These are phyloP conservation scores for Toxicodendron radicans DNA, from an alignment of 345 rosid species.

Conservation along the genomic window DNA sequence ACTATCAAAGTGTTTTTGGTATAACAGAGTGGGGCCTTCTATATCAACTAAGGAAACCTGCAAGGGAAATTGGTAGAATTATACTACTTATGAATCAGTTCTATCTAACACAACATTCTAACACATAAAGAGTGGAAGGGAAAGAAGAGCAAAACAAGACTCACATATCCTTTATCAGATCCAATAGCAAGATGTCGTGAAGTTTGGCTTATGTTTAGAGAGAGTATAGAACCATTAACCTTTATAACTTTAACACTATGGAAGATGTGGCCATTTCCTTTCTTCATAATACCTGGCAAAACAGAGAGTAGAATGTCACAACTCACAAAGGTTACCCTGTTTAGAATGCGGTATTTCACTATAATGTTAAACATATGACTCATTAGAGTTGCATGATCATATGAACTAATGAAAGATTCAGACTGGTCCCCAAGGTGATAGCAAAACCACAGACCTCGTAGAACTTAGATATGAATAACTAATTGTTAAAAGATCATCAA, in stretches of 20 bases:
- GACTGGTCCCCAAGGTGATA: neutral
- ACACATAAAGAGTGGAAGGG: neutral
- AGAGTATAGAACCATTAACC: slow-evolving; percentile 68
- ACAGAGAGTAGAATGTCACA: neutral
- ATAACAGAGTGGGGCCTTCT: slow-evolving; percentile 51
- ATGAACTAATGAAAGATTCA: neutral
- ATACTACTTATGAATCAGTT: neutral
- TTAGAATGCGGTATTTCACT: neutral
- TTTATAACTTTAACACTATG: slow-evolving; percentile 60
- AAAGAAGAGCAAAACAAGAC: slow-evolving; percentile 18
- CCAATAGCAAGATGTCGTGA: slow-evolving; percentile 72
- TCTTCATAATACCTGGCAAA: slow-evolving; percentile 60
- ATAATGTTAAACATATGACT: neutral
- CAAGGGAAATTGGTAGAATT: slow-evolving; percentile 6
- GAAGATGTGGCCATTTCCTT: slow-evolving; percentile 63
- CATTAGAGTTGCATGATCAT: neutral
- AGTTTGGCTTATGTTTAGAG: slow-evolving; percentile 48
- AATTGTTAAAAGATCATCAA: neutral
- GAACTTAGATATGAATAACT: neutral
- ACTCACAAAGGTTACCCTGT: neutral
- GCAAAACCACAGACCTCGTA: neutral
- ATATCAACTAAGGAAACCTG: slow-evolving; percentile 73
- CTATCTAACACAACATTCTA: neutral
- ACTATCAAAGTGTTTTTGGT: slow-evolving; percentile 61
- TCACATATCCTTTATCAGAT: slow-evolving; percentile 86